These are phyloP conservation scores for Russula ochroleuca DNA, from an alignment of 768 basidiomycete genomes.

Conservation along the genomic window DNA sequence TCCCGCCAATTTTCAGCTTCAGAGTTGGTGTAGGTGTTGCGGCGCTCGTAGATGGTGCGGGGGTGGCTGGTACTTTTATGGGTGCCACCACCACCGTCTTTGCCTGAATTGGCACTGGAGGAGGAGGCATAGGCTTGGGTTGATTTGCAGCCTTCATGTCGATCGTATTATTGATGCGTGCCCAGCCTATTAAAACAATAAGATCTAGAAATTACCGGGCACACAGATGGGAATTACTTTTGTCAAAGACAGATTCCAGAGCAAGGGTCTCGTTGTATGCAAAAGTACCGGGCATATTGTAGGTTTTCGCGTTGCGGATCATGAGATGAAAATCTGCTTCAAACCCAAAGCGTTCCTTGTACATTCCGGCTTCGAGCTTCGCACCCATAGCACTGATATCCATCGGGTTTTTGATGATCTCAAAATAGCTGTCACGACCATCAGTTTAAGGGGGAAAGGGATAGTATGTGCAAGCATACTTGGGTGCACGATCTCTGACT, in stretches of 20 bases:
- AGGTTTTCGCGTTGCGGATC: constrained; percentile 80
- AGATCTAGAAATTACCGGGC: constrained; percentile 6
- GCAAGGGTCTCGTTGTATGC: constrained; percentile 72
- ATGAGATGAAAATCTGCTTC: constrained; percentile 84
- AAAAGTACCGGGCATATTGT: constrained; percentile 68
- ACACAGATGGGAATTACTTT: constrained; percentile 48
- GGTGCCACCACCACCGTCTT: constrained; percentile 1
- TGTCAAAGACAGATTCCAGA: constrained; percentile 80
- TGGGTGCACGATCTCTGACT: constrained; percentile 84
- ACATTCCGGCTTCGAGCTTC: constrained; percentile 83
- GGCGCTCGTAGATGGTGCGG: neutral
- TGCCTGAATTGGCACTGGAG: constrained; percentile 25
- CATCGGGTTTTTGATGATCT: constrained; percentile 89
- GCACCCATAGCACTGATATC: constrained; percentile 85
- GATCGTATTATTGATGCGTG: constrained; percentile 77
- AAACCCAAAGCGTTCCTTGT: constrained; percentile 79
- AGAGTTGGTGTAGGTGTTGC: constrained; percentile 35
- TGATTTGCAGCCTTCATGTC: constrained; percentile 50
- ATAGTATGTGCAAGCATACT: constrained; percentile 45
- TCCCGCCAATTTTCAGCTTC: constrained; percentile 36
- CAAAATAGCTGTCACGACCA: constrained; percentile 66
- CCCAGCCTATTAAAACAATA: constrained; percentile 60
- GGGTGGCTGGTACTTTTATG: constrained; percentile 10
- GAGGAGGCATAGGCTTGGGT: constrained; percentile 25
- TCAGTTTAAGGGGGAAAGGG: constrained; percentile 13